Evolutionary conservation across 108 stramenopile genomes (phyloP).

Genomic region (Cyclotella cryptica): DNA sequence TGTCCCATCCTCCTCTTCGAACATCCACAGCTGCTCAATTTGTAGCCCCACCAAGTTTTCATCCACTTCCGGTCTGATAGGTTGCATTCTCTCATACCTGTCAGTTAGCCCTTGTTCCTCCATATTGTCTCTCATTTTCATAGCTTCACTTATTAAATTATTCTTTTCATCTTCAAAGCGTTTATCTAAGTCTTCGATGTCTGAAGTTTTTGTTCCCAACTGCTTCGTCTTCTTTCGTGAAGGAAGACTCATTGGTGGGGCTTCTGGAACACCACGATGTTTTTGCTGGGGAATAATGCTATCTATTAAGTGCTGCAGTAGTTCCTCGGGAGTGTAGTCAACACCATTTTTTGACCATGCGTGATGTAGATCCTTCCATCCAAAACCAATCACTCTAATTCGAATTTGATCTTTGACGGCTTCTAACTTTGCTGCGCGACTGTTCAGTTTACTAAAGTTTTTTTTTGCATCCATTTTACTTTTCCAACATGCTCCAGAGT

Average conservation of each 20-base stretch:
- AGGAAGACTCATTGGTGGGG: background rate
- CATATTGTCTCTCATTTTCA: background rate
- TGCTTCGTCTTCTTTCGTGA: background rate
- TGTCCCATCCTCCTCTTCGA: too few species aligned
- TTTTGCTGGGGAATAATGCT: background rate
- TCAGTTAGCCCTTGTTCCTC: background rate
- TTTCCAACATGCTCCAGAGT: background rate
- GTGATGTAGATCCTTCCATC: conserved; percentile 21
- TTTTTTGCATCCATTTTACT: background rate
- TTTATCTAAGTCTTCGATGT: background rate
- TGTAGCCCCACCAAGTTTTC: too few species aligned
- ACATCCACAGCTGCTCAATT: too few species aligned
- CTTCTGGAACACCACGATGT: background rate
- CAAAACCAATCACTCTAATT: conserved; percentile 11
- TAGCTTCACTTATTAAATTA: background rate
- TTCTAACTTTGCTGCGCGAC: conserved; percentile 13
- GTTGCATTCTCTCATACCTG: background rate
- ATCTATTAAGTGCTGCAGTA: background rate
- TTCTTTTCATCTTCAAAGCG: background rate
- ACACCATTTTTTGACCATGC: conserved; percentile 13
- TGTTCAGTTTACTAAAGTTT: background rate
- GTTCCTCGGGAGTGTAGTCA: background rate
- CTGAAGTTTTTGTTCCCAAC: background rate
- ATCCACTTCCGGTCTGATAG: background rate
- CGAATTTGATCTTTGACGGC: conserved; percentile 16